A percentile compares a stretch with the other conserved stretches of the same genome.
Evolutionary conservation across 176 grass and related monocot species (phyloP).

Genomic region (Leersia perrieri): DNA sequence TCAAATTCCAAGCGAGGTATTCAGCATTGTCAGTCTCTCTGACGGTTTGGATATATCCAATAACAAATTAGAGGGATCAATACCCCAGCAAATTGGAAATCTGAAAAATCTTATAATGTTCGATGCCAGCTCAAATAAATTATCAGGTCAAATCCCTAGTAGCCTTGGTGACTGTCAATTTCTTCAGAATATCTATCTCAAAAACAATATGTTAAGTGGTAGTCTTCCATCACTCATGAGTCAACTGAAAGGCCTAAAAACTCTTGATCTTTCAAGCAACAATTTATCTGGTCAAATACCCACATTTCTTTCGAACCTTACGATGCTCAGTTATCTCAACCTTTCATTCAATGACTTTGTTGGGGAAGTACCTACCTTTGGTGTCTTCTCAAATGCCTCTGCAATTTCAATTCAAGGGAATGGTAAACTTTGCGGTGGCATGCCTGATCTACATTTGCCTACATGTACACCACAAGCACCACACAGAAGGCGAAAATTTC

Average conservation of each 20-base stretch:
- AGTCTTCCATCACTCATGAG: constrained; percentile 10
- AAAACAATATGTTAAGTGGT: constrained; percentile 37
- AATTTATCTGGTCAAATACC: constrained; percentile 30
- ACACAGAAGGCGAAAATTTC: not conserved
- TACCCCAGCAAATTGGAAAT: constrained; percentile 30
- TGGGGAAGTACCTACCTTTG: constrained; percentile 21
- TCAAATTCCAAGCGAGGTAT: constrained; percentile 13
- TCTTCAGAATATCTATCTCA: constrained; percentile 26
- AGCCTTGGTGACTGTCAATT: constrained; percentile 35
- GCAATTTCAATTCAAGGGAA: constrained; percentile 18
- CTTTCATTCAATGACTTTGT: constrained; percentile 32
- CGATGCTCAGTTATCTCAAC: not conserved
- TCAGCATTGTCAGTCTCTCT: constrained; percentile 30
- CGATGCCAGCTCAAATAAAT: not conserved
- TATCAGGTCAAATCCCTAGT: constrained; percentile 38
- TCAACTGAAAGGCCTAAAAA: constrained; percentile 9
- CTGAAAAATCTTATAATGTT: constrained; percentile 19
- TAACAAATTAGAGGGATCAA: constrained; percentile 5
- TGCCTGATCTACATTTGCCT: not conserved
- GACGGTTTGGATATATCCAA: constrained; percentile 19
- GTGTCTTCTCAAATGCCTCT: constrained; percentile 28
- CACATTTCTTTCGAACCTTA: not conserved
- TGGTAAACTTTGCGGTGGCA: no score
- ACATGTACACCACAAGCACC: not conserved
- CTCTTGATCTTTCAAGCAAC: constrained; percentile 32